phyloP scores from a whole-genome alignment of 169 alveolate species.

The Eimeria praecox region DNA sequence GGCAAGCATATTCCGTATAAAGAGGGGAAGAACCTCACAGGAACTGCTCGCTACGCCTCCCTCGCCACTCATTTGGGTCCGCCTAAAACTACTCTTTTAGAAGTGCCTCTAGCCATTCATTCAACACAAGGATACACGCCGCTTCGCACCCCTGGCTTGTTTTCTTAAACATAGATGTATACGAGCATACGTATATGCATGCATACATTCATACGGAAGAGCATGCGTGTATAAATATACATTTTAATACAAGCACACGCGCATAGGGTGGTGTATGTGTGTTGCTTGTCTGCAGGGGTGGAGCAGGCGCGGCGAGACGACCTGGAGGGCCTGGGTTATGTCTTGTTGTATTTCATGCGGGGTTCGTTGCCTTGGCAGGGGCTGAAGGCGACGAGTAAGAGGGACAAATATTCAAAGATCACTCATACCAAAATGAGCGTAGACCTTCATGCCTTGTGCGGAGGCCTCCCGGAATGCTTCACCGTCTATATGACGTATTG shows the following conservation, averaged over 20 bases:
- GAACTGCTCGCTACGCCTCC: conserved; percentile 98
- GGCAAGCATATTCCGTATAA: conserved; percentile 97
- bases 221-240: no score
- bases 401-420: conserved; percentile 98
- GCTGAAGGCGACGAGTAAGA: conserved; percentile 95
- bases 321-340: conserved; percentile 98
- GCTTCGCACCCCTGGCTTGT: background rate
- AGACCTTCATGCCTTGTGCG: conserved; percentile 96
- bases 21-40: conserved; percentile 98
- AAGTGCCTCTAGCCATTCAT: background rate
- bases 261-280: no score
- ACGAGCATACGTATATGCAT: background rate
- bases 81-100: background rate
- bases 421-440: conserved; percentile 93
- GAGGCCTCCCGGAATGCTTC: conserved; percentile 87
- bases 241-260: no score
- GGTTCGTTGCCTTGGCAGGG: conserved; percentile 99
- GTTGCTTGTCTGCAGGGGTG: conserved; percentile 59
- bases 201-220: background rate
- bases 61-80: conserved; percentile 98
- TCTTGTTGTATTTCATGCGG: conserved; percentile 95
- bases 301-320: conserved; percentile 99
- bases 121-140: background rate
- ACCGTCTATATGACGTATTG: conserved; percentile 96
- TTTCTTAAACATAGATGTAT: background rate